Percentiles rank a stretch among this genome's conserved stretches.
These are phyloP conservation scores for Daldinia childiae DNA, from an alignment of 495 filamentous ascomycete genomes.

Conservation along the genomic window DNA sequence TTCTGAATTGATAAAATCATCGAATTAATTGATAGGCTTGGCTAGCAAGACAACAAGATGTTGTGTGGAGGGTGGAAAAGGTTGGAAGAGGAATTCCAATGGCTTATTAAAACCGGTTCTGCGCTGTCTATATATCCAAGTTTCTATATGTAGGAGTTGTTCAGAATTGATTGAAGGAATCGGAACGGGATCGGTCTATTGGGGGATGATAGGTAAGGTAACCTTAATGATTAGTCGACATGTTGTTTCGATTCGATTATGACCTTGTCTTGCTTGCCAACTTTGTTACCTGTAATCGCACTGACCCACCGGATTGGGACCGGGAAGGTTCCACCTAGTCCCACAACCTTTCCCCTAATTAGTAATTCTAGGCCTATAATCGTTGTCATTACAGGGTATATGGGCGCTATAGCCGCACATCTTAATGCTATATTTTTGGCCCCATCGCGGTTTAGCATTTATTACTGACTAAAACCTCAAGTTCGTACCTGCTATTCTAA, in stretches of 20 bases:
- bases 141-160: constrained; percentile 8
- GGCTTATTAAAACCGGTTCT: constrained; percentile 19
- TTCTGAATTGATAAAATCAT: constrained; percentile 36
- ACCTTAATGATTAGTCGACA: constrained; percentile 1
- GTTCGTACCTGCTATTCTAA: neutral
- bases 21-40: constrained; percentile 30
- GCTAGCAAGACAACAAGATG: neutral
- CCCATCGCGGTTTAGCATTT: neutral
- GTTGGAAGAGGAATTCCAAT: constrained; percentile 10
- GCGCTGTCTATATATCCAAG: neutral
- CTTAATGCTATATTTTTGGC: constrained; percentile 17
- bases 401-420: constrained; percentile 28
- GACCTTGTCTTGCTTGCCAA: constrained; percentile 2
- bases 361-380: constrained; percentile 13
- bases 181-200: constrained; percentile 16
- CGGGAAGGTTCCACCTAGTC: constrained; percentile 17
- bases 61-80: neutral
- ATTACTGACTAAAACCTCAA: neutral
- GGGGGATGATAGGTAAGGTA: neutral
- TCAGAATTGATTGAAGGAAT: constrained; percentile 11
- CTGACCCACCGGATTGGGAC: constrained; percentile 34
- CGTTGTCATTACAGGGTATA: constrained; percentile 13
- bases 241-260: constrained; percentile 15
- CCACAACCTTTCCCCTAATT: neutral
- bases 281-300: constrained; percentile 3